phyloP scores from a whole-genome alignment of 768 basidiomycete genomes.

The Tylopilus felleus region DNA sequence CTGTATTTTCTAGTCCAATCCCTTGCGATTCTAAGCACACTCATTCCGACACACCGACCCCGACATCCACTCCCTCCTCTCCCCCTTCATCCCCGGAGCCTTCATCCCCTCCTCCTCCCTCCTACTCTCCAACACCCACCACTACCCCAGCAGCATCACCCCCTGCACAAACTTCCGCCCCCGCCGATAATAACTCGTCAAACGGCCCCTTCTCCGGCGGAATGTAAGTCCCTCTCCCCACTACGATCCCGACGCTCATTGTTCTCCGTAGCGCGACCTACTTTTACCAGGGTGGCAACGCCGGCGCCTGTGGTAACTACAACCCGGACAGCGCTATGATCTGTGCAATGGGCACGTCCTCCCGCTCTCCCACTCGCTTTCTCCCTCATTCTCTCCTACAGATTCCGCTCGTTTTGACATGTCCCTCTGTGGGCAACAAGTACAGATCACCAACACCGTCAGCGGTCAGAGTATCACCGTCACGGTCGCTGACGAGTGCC shows the following conservation, averaged over 20 bases:
- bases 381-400: conserved; percentile 19
- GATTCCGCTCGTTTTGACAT: conserved; percentile 55
- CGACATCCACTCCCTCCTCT: no score
- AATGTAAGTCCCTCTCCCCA: conserved; percentile 35
- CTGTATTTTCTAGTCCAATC: conserved; percentile 3
- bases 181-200: conserved; percentile 21
- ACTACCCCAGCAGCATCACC: background rate
- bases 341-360: conserved; percentile 57
- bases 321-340: conserved; percentile 56
- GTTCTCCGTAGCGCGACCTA: conserved; percentile 49
- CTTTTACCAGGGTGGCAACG: conserved; percentile 66
- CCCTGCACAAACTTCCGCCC: background rate
- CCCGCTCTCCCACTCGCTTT: background rate
- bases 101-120: background rate
- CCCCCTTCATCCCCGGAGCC: no score
- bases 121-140: background rate
- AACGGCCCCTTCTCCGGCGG: conserved; percentile 33
- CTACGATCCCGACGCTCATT: background rate
- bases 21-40: conserved; percentile 13
- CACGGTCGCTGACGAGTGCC: conserved; percentile 77
- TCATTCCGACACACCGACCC: no score
- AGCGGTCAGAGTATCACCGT: conserved; percentile 50
- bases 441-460: conserved; percentile 64
- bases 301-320: conserved; percentile 75
- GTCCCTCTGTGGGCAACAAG: conserved; percentile 59